Evolutionary conservation across 768 basidiomycete species (phyloP), one percentile per base, ranked within the genome.

Genomic region (Gymnopilus dilepis): DNA sequence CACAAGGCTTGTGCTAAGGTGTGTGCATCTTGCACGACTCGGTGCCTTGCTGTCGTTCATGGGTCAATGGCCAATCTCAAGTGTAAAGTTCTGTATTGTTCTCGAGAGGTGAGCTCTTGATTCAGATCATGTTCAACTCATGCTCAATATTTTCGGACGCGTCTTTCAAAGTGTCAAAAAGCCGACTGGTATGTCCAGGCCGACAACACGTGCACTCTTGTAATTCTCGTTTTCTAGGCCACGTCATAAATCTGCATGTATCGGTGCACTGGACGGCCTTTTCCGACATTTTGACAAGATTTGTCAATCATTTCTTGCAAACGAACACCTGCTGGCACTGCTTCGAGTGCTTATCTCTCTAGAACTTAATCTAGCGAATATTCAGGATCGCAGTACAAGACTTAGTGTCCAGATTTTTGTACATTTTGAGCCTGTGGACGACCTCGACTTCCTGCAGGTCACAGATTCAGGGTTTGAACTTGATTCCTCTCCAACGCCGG

Each of bases 31-130:
- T 37, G 11, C 2, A 11, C 15, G 2, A 37, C 2, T 37, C 8
- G 34, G 2, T 11, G 11, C 15, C 9, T 15, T 37, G 2, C 34
- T 26, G 15, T 5, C 26, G 4, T 41, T 50, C 19, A 34, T 52
- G 11, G 0, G 8, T 34, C 11, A 19, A 4, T 52, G 30, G 21
- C 2, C 17, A 34, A 24, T 37, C 15, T 37, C 34, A 11, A 52
- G 51, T 52, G 51, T 22, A 52, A 37, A 15, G 12, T 52, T 30
- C 50, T 52, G n/a, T 52, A 52, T 7, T 52, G 50, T 52, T 52
- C 50, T 52, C 30, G 31, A 21, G 31, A 52, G 50, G 50, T 52
- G 50, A 52, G 31, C 1, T 19, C 17, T 22, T 21, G 6, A 12
- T 12, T 6, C 6, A 37, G 15, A 11, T 3, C 34, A 11, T 37